phyloP scores from a whole-genome alignment of 306 rosid genomes.

The Dryas drummondii region DNA sequence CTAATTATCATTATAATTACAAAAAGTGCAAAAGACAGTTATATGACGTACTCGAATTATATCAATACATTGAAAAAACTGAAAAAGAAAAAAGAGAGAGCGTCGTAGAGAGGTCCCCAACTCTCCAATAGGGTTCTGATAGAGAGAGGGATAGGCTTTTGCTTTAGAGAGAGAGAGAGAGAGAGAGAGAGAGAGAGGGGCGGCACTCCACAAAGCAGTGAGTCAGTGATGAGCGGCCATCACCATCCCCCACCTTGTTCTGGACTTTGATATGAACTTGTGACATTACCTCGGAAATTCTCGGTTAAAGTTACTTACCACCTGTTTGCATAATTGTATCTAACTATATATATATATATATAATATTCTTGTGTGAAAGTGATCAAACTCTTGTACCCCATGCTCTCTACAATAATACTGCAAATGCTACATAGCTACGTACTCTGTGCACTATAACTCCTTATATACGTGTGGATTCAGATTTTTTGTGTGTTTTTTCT shows the following conservation, averaged over 20 bases:
- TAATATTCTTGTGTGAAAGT: too few species aligned
- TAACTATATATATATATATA: too few species aligned
- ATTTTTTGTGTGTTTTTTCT: too few species aligned
- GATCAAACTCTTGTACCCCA: too few species aligned
- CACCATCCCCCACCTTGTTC: background rate
- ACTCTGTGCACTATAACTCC: too few species aligned
- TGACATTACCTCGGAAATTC: slow-evolving; percentile 53
- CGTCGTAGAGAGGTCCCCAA: slow-evolving; percentile 13
- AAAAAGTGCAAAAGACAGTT: too few species aligned
- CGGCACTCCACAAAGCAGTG: background rate
- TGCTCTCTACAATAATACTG: too few species aligned
- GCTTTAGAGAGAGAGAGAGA: slow-evolving; percentile 7
- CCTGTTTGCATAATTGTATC: background rate
- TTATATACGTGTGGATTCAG: too few species aligned
- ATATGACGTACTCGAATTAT: too few species aligned
- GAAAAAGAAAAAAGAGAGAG: background rate
- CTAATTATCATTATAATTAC: too few species aligned
- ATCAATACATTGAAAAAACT: background rate
- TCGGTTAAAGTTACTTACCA: slow-evolving; percentile 28
- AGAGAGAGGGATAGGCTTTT: background rate
- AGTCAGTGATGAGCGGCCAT: slow-evolving; percentile 14
- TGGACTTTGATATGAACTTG: slow-evolving; percentile 12
- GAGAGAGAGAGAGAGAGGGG: background rate
- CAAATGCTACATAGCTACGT: too few species aligned
- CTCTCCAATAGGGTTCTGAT: slow-evolving; percentile 9